Conservation (phyloP, 768 basidiomycete genomes). For the Leccinum pellstonianum region DNA sequence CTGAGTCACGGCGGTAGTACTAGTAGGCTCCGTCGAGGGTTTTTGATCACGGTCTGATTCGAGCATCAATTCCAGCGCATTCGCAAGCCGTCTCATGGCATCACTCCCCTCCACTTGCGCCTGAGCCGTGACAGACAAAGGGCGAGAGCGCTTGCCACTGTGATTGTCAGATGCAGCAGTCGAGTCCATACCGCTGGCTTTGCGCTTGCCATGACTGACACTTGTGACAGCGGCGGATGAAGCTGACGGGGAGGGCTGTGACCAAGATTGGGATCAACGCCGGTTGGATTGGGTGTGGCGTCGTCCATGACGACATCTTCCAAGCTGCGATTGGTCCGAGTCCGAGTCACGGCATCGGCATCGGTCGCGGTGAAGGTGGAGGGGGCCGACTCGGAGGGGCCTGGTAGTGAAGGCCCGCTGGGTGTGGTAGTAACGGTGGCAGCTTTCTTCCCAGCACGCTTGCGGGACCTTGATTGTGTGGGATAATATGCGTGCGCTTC, state of each 20-base stretch:
- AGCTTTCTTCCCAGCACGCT: not conserved
- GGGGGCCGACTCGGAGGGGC: too few relatives aligned
- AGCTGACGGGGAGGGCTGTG: not conserved
- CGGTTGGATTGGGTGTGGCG: not conserved
- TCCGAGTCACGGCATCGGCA: not conserved
- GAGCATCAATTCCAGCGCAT: not conserved
- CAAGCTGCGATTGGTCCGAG: not conserved
- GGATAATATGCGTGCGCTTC: not conserved
- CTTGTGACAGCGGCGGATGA: not conserved
- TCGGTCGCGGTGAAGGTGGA: not conserved
- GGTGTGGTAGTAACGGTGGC: not conserved
- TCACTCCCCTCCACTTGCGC: not conserved
- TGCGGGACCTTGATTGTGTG: not conserved
- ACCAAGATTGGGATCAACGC: not conserved
- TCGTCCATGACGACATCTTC: not conserved
- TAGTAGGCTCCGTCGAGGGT: too few relatives aligned
- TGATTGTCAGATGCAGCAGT: not conserved
- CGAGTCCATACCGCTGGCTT: not conserved
- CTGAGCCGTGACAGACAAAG: not conserved
- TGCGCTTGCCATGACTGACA: not conserved
- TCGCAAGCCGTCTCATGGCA: not conserved
- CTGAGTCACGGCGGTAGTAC: not conserved
- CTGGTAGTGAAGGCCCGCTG: too few relatives aligned
- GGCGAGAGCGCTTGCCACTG: not conserved
- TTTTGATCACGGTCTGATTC: too few relatives aligned